Conservation (phyloP, 108 stramenopile species). For the Schizochytrium sp. region DNA sequence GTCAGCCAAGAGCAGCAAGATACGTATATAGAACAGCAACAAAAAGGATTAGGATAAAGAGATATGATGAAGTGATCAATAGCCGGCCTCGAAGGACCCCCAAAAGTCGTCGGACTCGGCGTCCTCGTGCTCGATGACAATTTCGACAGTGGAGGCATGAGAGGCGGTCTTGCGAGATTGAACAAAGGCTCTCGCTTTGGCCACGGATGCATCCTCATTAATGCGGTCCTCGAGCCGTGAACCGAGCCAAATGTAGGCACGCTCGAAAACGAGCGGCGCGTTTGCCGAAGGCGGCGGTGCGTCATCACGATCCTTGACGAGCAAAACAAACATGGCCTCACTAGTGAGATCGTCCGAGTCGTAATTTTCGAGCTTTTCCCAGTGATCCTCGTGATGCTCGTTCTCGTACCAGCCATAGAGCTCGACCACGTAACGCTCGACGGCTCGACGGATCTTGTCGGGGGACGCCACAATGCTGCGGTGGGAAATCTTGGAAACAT, state of each 20-base stretch:
- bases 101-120: constrained; percentile 13
- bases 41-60: no score
- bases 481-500: not conserved
- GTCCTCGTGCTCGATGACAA: constrained; percentile 19
- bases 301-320: not conserved
- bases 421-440: not conserved
- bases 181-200: not conserved
- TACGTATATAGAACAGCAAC: no score
- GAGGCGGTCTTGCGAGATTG: not conserved
- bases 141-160: not conserved
- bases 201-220: not conserved
- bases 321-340: not conserved
- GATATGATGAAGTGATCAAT: not conserved
- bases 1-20: no score
- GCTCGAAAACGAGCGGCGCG: not conserved
- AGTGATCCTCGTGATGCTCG: not conserved
- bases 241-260: constrained; percentile 9
- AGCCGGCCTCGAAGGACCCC: not conserved
- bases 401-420: not conserved
- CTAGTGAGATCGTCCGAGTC: not conserved
- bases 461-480: not conserved
- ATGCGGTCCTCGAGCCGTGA: not conserved
- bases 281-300: not conserved
- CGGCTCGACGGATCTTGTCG: not conserved
- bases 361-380: not conserved